Evolutionary conservation across 2,329 filamentous ascomycete genomes (phyloP).

Genomic region (Colletotrichum sp.): DNA sequence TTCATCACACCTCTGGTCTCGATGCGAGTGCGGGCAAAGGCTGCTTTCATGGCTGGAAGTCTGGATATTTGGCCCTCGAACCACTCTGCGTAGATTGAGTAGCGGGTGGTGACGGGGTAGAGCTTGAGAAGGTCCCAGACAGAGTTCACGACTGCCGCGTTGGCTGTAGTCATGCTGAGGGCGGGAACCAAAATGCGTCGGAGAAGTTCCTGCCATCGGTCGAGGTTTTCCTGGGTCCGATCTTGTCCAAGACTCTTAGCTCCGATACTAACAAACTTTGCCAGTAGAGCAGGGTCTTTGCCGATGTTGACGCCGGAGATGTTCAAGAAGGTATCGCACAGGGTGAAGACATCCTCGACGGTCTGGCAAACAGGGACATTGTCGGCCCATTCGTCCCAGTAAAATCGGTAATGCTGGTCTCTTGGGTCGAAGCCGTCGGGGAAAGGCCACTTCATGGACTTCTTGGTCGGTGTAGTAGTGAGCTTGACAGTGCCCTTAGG

Average conservation of each 20-base stretch:
- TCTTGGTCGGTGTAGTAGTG: constrained; percentile 63
- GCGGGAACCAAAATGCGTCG: constrained; percentile 86
- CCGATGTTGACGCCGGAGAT: constrained; percentile 89
- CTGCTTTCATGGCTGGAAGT: constrained; percentile 76
- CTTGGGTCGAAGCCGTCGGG: constrained; percentile 78
- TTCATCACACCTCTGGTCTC: constrained; percentile 90
- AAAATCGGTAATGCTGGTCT: constrained; percentile 85
- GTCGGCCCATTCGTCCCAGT: constrained; percentile 97
- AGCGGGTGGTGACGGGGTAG: constrained; percentile 79
- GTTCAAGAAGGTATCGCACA: constrained; percentile 85
- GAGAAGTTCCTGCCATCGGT: constrained; percentile 85
- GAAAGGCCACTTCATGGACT: constrained; percentile 81
- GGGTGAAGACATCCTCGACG: constrained; percentile 87
- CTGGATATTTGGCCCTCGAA: constrained; percentile 80
- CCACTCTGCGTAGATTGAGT: constrained; percentile 93
- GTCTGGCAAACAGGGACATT: constrained; percentile 90
- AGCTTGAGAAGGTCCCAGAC: constrained; percentile 83
- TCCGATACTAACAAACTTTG: constrained; percentile 87
- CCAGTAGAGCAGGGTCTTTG: constrained; percentile 76
- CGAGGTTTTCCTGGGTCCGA: constrained; percentile 69
- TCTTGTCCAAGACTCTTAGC: constrained; percentile 76
- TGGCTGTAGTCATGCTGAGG: constrained; percentile 83
- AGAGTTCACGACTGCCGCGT: constrained; percentile 83
- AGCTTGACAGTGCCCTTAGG: constrained; percentile 73
- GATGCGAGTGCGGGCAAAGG: constrained; percentile 76